phyloP scores from a whole-genome alignment of 1,284 basidiomycete genomes.

The Rhodotorula sp. region DNA sequence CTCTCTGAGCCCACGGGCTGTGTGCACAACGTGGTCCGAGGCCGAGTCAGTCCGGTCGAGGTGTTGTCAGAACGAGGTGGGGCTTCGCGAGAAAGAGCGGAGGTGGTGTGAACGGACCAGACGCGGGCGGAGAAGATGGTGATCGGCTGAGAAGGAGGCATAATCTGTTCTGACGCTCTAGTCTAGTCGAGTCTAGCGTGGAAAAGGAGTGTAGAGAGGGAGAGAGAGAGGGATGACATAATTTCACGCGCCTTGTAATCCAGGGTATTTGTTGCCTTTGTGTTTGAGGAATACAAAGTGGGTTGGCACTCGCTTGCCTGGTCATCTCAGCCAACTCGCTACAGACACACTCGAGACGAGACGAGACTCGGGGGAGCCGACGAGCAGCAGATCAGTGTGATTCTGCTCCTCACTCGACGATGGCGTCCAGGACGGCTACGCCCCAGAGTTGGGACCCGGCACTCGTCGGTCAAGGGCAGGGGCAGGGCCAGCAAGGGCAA shows the following conservation, averaged over 20 bases:
- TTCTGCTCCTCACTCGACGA: background rate
- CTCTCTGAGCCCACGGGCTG: conserved; percentile 49
- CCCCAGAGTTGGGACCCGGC: conserved; percentile 8
- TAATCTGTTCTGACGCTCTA: background rate
- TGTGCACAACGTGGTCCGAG: background rate
- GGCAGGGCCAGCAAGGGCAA: background rate
- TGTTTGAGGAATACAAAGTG: too few relatives aligned
- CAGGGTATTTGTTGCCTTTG: too few relatives aligned
- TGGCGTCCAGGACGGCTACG: conserved; percentile 2
- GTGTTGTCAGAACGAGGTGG: background rate
- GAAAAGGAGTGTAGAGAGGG: background rate
- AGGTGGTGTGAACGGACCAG: background rate
- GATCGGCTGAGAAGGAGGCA: conserved; percentile 5
- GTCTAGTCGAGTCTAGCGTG: background rate
- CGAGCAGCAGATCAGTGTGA: background rate
- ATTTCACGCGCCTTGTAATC: too few relatives aligned
- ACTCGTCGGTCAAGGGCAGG: background rate
- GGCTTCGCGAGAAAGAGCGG: background rate
- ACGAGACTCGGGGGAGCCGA: background rate
- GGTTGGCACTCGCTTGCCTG: too few relatives aligned
- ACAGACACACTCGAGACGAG: too few relatives aligned
- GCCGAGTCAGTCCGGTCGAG: too few relatives aligned
- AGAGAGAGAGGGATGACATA: background rate
- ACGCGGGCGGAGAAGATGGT: conserved; percentile 16
- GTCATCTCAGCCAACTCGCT: too few relatives aligned